Evolutionary conservation across 1,139 yeast genomes (phyloP), one percentile per base, ranked within the genome.

Genomic region (Yamadazyma mexicana): DNA sequence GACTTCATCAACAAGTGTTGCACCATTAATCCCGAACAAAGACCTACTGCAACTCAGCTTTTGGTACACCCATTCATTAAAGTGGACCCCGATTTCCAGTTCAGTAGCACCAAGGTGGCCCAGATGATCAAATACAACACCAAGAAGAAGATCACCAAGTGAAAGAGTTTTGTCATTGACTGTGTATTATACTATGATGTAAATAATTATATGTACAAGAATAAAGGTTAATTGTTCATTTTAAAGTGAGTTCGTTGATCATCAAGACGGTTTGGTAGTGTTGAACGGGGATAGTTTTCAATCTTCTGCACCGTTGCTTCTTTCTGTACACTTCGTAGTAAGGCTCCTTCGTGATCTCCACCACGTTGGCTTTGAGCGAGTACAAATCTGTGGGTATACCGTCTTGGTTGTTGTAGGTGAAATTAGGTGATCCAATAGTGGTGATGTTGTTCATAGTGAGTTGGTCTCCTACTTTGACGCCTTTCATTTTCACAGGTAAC

Each of bases 291-390:
- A 83, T 79, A 45, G 89, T 92, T 58, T 88, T 83, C 36, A 79
- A 79, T 57, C 89, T 87, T 66, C 98, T 79, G 53, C 88, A 78
- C 66, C 98, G 81, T 59, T 84, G 83, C 61, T 86, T 87, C 58
- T 79, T 82, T 34, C 83, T 75, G 49, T 61, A 57, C 11, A 69
- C 75, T 45, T 69, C 71, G 42, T 80, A 74, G 64, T 86, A 77
- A 47, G 94, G 95, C 49, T 86, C 86, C 53, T 87, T 79, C 1
- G 97, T 87, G 65, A 88, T 85, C 56, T 91, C 98, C 24, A 87
- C 66, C 34, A 92, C 91, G 22, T 79, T 78, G 14, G 95, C 98
- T 46, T 75, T 81, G 51, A 92, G 73, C 5, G 78, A 68, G 57
- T 73, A 85, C 12, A 83, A 64, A 4, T 56, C 59, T 7, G 46